Evolutionary conservation across 306 rosid genomes (phyloP).

Genomic region (Sophora flavescens): DNA sequence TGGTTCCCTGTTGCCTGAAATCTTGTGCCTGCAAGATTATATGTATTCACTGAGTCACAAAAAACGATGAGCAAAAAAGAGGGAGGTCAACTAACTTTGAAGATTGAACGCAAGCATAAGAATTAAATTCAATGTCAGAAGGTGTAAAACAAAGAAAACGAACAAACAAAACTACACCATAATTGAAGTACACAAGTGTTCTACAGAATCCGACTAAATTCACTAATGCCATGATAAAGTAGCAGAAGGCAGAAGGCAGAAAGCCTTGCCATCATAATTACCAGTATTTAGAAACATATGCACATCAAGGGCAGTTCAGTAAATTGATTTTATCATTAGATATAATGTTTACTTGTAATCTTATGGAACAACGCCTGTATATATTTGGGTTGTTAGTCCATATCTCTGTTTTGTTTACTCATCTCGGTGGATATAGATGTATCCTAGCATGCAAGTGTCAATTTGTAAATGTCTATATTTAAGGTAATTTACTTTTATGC

Average conservation of each 20-base stretch:
- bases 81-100: background rate
- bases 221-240: background rate
- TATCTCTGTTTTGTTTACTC: background rate
- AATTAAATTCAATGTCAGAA: background rate
- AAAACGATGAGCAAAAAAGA: background rate
- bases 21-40: conserved; percentile 79
- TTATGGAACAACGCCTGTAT: conserved; percentile 2
- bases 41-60: conserved; percentile 11
- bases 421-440: conserved; percentile 9
- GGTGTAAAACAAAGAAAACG: background rate
- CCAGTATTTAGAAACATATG: conserved; percentile 1
- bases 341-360: conserved; percentile 15
- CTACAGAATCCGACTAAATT: background rate
- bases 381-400: conserved; percentile 6
- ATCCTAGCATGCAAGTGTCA: conserved; percentile 4
- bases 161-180: background rate
- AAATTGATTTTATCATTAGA: conserved; percentile 16
- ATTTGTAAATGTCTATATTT: background rate
- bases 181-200: background rate
- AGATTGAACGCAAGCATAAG: conserved; percentile 27
- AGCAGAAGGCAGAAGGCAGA: too few species aligned
- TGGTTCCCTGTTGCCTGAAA: conserved; percentile 91
- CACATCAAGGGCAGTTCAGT: background rate
- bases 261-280: conserved; percentile 3
- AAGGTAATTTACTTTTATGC: too few species aligned